These are phyloP conservation scores for Curvularia spicifera DNA, from an alignment of 2,329 filamentous ascomycete genomes.

Conservation along the genomic window DNA sequence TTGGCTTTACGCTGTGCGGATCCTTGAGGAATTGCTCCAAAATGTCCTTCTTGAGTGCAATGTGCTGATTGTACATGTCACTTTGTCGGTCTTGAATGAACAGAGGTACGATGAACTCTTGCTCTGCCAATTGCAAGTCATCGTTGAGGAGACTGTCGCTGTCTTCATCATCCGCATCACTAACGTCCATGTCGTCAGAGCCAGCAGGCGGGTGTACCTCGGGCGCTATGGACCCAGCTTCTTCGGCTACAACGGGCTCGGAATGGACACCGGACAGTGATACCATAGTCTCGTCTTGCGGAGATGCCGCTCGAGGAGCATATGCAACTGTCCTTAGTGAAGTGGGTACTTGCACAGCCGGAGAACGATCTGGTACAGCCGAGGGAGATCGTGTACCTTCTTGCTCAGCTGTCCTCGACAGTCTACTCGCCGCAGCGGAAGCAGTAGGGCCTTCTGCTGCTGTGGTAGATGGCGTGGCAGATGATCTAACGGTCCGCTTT, in stretches of 20 bases:
- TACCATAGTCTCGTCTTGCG: slow-evolving; percentile 7
- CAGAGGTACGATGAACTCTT: slow-evolving; percentile 46
- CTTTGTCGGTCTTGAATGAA: slow-evolving; percentile 42
- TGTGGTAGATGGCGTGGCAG: slow-evolving; percentile 7
- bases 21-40: slow-evolving; percentile 28
- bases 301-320: slow-evolving; percentile 11
- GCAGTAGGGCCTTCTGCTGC: background rate
- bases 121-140: slow-evolving; percentile 34
- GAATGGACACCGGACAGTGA: slow-evolving; percentile 2
- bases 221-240: slow-evolving; percentile 1
- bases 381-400: slow-evolving; percentile 46
- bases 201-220: slow-evolving; percentile 3
- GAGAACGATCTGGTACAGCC: slow-evolving; percentile 40
- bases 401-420: slow-evolving; percentile 9
- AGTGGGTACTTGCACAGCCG: slow-evolving; percentile 32
- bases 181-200: slow-evolving; percentile 27
- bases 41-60: slow-evolving; percentile 27
- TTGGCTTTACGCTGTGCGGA: slow-evolving; percentile 17
- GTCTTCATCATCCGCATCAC: slow-evolving; percentile 30
- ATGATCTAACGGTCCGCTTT: slow-evolving; percentile 9
- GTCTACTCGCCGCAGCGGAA: slow-evolving; percentile 8
- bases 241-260: slow-evolving; percentile 14
- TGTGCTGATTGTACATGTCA: slow-evolving; percentile 29
- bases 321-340: slow-evolving; percentile 39
- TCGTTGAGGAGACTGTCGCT: slow-evolving; percentile 35